A percentile compares a stretch with the other conserved stretches of the same genome.
phyloP scores from a whole-genome alignment of 2,329 filamentous ascomycete genomes.

The Ophiostoma quercus region DNA sequence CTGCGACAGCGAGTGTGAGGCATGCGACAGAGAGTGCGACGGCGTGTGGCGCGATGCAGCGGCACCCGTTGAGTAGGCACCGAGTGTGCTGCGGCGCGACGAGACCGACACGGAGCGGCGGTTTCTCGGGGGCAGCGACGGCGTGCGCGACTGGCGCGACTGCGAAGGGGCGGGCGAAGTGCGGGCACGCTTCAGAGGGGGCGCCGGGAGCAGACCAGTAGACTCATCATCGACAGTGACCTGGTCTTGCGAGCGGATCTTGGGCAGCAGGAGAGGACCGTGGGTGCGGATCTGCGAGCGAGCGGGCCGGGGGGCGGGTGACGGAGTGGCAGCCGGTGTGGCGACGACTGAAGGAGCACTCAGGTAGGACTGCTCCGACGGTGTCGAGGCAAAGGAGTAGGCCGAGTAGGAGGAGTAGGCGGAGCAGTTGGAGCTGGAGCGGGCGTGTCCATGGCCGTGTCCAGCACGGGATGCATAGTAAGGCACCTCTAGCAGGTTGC shows the following conservation, averaged over 20 bases:
- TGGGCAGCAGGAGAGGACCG: conserved; percentile 74
- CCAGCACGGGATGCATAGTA: conserved; percentile 37
- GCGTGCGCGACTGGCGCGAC: conserved; percentile 28
- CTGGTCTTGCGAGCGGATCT: conserved; percentile 81
- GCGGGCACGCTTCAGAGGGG: conserved; percentile 52
- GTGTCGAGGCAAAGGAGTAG: conserved; percentile 57
- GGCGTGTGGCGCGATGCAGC: conserved; percentile 21
- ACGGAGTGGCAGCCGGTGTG: conserved; percentile 19
- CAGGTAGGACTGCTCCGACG: conserved; percentile 49
- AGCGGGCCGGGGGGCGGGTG: conserved; percentile 56
- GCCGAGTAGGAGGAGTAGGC: conserved; percentile 45
- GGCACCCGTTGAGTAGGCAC: background rate
- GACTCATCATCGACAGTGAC: conserved; percentile 53
- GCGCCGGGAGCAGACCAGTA: conserved; percentile 38
- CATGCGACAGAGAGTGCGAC: no score
- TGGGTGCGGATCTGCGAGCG: conserved; percentile 64
- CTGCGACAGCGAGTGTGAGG: background rate
- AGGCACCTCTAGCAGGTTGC: conserved; percentile 47
- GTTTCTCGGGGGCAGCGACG: conserved; percentile 2
- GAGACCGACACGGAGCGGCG: conserved; percentile 5
- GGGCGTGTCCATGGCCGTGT: conserved; percentile 46
- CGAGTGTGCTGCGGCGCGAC: conserved; percentile 13
- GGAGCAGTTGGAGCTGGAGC: conserved; percentile 61
- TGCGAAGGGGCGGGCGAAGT: conserved; percentile 42
- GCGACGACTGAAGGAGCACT: conserved; percentile 53